Base-by-base conservation (phyloP, 345 rosid species). In the Trapa bicornis region DNA sequence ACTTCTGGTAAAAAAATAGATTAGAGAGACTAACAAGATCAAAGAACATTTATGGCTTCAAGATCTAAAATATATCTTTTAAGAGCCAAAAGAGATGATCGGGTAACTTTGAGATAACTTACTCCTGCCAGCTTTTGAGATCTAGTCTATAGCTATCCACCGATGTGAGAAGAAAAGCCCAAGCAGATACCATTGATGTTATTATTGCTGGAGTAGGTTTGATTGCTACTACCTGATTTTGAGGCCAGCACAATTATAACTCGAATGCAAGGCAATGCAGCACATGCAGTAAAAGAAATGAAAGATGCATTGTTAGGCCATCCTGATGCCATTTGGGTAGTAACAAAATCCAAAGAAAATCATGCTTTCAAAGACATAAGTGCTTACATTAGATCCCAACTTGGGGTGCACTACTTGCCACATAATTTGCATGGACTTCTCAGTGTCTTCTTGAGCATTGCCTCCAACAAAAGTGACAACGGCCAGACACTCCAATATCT, bases 381-480 rank as follows among this genome's bases (percentile, higher is more conserved):
- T 43, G 70, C 89, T 48, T 81, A 91, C 99, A 71, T 91, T 94
- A 61, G 99, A 84, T 42, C 91, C 90, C 35, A 82, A 79, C 75
- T 89, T 94, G 61, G 96, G 97, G 68, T 80, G 91, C 76, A 89
- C 85, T 79, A 89, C 65, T 71, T 91, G 97, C 99, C 97, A 91
- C 78, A 91, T 87, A 45, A 86, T 82, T 72, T 86, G 83, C 97
- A 91, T 94, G 43, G 96, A 78, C 74, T 58, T 82, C 73, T 94
- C 96, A 5, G 89, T 94, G 73, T 87, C 85, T 42, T 78, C 91
- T 15, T 89, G 80, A 71, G 79, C 83, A 76, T 70, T 74, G 42
- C 84, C 93, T 56, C 97, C 89, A 75, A 87, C 88, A 76, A 91
- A 94, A 22, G 93, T 91, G 73, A 84, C 71, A 57, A 94, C 48